Evolutionary conservation across 1,139 yeast species (phyloP).

Genomic region (Ashbya aceris): DNA sequence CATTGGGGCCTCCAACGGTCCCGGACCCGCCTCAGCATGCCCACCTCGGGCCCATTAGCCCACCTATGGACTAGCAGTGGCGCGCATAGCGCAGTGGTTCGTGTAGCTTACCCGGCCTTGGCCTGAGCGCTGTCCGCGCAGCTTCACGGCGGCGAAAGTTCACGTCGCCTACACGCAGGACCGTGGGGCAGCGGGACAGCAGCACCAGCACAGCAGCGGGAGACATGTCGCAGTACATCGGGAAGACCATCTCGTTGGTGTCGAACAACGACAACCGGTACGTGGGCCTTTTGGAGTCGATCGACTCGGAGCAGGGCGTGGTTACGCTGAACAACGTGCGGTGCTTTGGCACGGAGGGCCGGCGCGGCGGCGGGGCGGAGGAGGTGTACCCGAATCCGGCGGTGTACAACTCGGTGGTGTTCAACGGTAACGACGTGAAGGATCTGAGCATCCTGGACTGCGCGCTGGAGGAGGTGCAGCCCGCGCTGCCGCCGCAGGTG

Average conservation of each 20-base stretch:
- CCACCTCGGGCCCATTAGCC: too few relatives aligned
- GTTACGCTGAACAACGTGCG: constrained; percentile 78
- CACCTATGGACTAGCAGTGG: too few relatives aligned
- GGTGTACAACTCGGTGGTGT: constrained; percentile 70
- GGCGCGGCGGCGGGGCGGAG: constrained; percentile 61
- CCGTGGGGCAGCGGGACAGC: too few relatives aligned
- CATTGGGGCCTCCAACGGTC: too few relatives aligned
- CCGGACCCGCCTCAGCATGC: too few relatives aligned
- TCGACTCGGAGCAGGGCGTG: constrained; percentile 86
- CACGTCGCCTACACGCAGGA: too few relatives aligned
- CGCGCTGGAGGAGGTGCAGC: constrained; percentile 28
- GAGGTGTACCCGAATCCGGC: constrained; percentile 72
- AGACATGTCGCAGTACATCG: constrained; percentile 76
- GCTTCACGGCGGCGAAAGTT: too few relatives aligned
- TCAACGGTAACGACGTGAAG: constrained; percentile 88
- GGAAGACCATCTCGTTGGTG: constrained; percentile 82
- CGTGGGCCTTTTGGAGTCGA: constrained; percentile 77
- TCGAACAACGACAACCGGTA: constrained; percentile 82
- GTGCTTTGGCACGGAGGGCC: constrained; percentile 88
- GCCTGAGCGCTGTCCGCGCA: too few relatives aligned
- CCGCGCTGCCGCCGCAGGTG: constrained; percentile 26
- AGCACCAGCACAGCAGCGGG: too few relatives aligned
- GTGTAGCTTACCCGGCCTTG: too few relatives aligned
- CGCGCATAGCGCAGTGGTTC: too few relatives aligned
- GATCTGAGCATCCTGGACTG: constrained; percentile 76